A percentile compares a stretch with the other conserved stretches of the same genome.
Conservation (phyloP, 768 basidiomycete species). For the Gyrodon lividus region DNA sequence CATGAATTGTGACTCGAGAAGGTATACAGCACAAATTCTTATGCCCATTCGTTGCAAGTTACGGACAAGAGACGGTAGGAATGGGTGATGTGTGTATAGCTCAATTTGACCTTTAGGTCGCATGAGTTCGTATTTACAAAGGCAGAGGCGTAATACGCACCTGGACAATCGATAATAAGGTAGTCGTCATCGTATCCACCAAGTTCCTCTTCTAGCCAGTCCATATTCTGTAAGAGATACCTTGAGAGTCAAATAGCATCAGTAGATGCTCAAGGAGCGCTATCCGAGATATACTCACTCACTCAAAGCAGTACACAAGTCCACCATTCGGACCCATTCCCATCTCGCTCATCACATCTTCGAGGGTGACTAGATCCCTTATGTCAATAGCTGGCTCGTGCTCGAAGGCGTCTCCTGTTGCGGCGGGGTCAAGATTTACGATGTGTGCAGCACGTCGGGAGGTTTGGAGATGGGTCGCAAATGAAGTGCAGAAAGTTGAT, state of each 20-base stretch:
- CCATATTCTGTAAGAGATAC: constrained; percentile 94
- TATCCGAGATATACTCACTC: constrained; percentile 52
- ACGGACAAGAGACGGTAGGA: constrained; percentile 87
- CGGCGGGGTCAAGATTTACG: constrained; percentile 97
- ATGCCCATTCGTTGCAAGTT: constrained; percentile 74
- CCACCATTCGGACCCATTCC: constrained; percentile 97
- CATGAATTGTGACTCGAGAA: constrained; percentile 99
- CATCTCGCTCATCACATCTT: constrained; percentile 96
- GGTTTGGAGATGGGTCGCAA: constrained; percentile 84
- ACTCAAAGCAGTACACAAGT: constrained; percentile 99
- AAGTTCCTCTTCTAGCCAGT: constrained; percentile 96
- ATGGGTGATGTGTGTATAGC: constrained; percentile 96
- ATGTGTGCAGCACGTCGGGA: constrained; percentile 85
- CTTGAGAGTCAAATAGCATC: constrained; percentile 40
- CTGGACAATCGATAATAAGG: constrained; percentile 88
- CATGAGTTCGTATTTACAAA: constrained; percentile 6
- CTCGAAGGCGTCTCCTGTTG: constrained; percentile 81
- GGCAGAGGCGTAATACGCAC: constrained; percentile 38
- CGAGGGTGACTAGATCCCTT: constrained; percentile 83
- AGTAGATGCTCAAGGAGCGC: neutral
- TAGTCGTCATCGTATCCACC: constrained; percentile 97
- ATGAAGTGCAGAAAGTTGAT: constrained; percentile 86
- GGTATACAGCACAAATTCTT: constrained; percentile 84
- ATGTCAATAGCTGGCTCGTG: constrained; percentile 94
- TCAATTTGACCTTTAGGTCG: constrained; percentile 88